These are phyloP conservation scores for Trichoderma polysporum DNA, from an alignment of 2,329 filamentous ascomycete species.

Conservation along the genomic window DNA sequence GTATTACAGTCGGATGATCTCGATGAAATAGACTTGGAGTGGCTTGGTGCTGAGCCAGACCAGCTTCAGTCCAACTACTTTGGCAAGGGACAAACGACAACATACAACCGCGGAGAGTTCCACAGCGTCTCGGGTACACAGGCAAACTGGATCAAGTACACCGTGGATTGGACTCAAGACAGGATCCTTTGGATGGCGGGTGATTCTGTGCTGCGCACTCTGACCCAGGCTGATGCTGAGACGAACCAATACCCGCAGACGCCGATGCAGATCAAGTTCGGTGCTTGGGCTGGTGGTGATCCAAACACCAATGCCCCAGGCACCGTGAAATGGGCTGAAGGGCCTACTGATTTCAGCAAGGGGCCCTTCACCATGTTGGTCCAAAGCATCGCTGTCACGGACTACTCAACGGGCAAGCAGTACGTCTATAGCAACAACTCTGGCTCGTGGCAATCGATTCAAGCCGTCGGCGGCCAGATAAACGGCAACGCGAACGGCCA, in stretches of 20 bases:
- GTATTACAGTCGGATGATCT: constrained; percentile 88
- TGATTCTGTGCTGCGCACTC: constrained; percentile 71
- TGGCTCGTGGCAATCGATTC: constrained; percentile 80
- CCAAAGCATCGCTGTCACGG: constrained; percentile 71
- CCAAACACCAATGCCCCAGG: constrained; percentile 68
- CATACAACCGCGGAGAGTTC: constrained; percentile 85
- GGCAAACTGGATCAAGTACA: constrained; percentile 77
- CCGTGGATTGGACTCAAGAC: constrained; percentile 84
- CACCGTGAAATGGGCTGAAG: constrained; percentile 87
- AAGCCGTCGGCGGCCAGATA: constrained; percentile 73
- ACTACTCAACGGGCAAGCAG: constrained; percentile 87
- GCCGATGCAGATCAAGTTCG: constrained; percentile 92
- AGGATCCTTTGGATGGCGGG: constrained; percentile 87
- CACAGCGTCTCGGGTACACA: constrained; percentile 70
- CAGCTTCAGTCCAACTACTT: constrained; percentile 98
- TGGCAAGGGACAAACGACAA: constrained; percentile 80
- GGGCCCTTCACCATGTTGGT: constrained; percentile 88
- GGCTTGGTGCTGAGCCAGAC: constrained; percentile 73
- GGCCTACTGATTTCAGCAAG: constrained; percentile 76
- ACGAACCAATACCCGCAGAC: constrained; percentile 84
- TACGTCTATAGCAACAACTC: constrained; percentile 80
- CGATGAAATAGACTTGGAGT: constrained; percentile 97
- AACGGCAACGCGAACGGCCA: constrained; percentile 64
- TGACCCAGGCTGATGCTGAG: constrained; percentile 68
- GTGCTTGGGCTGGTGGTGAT: constrained; percentile 90